Percentiles rank a stretch among this genome's conserved stretches.
phyloP scores from a whole-genome alignment of 1,139 yeast genomes.

The Suhomyces panamericanus region DNA sequence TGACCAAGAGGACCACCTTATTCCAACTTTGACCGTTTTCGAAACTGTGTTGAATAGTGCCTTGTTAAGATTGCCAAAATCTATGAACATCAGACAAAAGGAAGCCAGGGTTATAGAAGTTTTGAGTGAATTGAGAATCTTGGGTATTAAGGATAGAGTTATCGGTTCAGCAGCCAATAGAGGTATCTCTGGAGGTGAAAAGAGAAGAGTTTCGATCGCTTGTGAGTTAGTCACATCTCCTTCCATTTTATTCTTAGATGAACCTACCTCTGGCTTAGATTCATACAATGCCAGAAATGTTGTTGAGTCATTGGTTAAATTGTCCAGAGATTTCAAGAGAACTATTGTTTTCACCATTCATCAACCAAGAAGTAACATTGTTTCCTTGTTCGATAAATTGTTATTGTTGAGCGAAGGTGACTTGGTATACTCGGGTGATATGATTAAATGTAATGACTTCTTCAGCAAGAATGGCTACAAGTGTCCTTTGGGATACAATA shows the following conservation, averaged over 20 bases:
- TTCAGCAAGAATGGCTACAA: slow-evolving; percentile 73
- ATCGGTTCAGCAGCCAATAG: slow-evolving; percentile 88
- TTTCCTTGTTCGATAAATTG: slow-evolving; percentile 81
- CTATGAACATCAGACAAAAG: slow-evolving; percentile 72
- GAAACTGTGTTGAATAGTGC: slow-evolving; percentile 96
- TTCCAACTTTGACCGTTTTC: slow-evolving; percentile 91
- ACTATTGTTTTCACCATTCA: slow-evolving; percentile 92
- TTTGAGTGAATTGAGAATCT: slow-evolving; percentile 77
- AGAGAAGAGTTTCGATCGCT: slow-evolving; percentile 84
- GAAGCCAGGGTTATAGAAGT: slow-evolving; percentile 82
- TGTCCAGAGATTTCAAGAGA: slow-evolving; percentile 78
- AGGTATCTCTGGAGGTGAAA: slow-evolving; percentile 95
- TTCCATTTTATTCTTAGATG: slow-evolving; percentile 75
- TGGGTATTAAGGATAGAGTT: slow-evolving; percentile 76
- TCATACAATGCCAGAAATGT: slow-evolving; percentile 93
- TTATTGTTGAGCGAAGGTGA: slow-evolving; percentile 82
- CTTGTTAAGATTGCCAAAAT: slow-evolving; percentile 75
- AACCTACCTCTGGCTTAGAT: slow-evolving; percentile 94
- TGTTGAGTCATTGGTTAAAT: slow-evolving; percentile 74
- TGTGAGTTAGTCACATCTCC: slow-evolving; percentile 89
- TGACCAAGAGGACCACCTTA: slow-evolving; percentile 91
- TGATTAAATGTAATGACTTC: slow-evolving; percentile 68
- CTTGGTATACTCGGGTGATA: slow-evolving; percentile 83
- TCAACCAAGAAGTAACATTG: slow-evolving; percentile 97
- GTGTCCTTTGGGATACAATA: slow-evolving; percentile 87